Evolutionary conservation across 352 stramenopile species (phyloP), one percentile per base, ranked within the genome.

Genomic region (Phytophthora idaei): DNA sequence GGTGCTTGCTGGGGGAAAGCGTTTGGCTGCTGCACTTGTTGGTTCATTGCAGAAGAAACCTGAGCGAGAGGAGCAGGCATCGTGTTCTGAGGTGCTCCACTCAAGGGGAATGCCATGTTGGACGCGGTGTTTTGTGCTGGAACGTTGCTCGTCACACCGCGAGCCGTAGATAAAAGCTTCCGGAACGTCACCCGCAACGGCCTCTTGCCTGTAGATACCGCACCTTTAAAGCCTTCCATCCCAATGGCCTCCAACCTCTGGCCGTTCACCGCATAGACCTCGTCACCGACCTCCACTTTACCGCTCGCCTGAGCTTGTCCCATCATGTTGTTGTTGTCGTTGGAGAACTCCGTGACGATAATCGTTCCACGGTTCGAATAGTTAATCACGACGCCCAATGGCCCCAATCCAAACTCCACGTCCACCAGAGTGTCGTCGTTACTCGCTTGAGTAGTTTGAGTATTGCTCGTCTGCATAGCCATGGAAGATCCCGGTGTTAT

Each of bases 321-420:
- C 58, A 93, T 87, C 53, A 77, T 69, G 4, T 80, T 89, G 31
- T 83, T 86, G 32, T 73, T 78, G 62, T 90, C 85, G 17, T 77
- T 77, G 1, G 88, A 92, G 68, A 93, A 95, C 50, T 93, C 87
- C 8, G 86, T 93, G 47, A 95, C 86, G 12, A 91, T 64, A 42
- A 95, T 87, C 12, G 79, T 90, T 11, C 84, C 83, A 29, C 70
- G 81, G 25, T 80, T 70, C 9, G 87, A 91, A 50, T 93, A 90
- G 45, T 95, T 93, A 50, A 95, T 94, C 57, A 95, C 88, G 34
- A 94, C 87, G 1, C 86, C 86, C 25, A 95, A 69, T 2, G 85
- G 88, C 11, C 88, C 88, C 32, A 76, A 62, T 0, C 71, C 76
- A 70, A 95, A 95, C 25, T 87, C 69, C 54, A 94, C 87, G 27